Percentiles rank a stretch among this genome's conserved stretches.
Evolutionary conservation across 805 yeast genomes (phyloP).

Genomic region (Pichia gijzeniarum): DNA sequence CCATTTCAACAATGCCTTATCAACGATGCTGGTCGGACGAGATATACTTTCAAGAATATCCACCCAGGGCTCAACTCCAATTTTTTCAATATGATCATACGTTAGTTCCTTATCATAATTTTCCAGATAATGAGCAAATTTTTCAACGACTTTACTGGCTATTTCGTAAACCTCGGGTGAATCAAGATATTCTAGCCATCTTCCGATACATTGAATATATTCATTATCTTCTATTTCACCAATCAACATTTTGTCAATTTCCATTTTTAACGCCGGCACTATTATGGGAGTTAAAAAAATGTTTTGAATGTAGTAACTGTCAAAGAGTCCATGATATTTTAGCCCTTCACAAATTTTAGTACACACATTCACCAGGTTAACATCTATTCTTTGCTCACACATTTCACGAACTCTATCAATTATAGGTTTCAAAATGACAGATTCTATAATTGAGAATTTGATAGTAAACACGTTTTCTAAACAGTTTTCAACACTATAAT

Average conservation of each 20-base stretch:
- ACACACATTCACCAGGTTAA: constrained; percentile 5
- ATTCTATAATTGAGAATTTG: constrained; percentile 4
- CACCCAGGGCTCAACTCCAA: neutral
- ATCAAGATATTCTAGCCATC: no score
- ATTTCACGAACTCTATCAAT: constrained; percentile 2
- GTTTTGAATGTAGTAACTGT: neutral
- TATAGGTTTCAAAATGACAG: constrained; percentile 9
- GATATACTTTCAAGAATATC: neutral
- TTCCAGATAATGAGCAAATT: constrained; percentile 6
- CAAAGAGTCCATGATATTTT: constrained; percentile 1
- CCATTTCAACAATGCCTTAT: neutral
- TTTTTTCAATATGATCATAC: neutral
- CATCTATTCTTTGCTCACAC: constrained; percentile 5
- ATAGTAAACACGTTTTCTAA: no score
- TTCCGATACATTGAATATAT: no score
- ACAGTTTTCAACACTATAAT: no score
- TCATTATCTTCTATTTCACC: neutral
- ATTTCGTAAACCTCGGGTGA: neutral
- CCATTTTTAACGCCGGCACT: constrained; percentile 32
- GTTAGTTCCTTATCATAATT: constrained; percentile 11
- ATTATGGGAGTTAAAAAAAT: constrained; percentile 22
- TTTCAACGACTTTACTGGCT: neutral
- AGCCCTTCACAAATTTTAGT: constrained; percentile 30
- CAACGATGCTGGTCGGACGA: neutral
- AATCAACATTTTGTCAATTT: constrained; percentile 27